Evolutionary conservation across 495 filamentous ascomycete species (phyloP).

Genomic region (Daldinia concentrica): DNA sequence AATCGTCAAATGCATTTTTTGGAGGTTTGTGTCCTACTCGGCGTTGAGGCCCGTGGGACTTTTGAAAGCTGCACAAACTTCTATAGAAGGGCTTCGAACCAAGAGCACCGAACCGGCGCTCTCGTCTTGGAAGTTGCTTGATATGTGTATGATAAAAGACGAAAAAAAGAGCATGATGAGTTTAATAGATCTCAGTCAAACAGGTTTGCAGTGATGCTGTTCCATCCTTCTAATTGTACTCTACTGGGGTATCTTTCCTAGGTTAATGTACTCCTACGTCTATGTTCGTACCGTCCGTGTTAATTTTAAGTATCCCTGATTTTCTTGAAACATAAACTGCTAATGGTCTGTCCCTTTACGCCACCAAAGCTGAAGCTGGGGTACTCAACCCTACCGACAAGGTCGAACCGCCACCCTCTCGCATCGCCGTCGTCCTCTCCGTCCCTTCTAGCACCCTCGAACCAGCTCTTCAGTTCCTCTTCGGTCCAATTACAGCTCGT

Average conservation of each 20-base stretch:
- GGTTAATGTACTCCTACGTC: background rate
- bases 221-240: background rate
- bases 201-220: constrained; percentile 6
- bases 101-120: background rate
- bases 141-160: constrained; percentile 40
- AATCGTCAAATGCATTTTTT: constrained; percentile 34
- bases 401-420: constrained; percentile 44
- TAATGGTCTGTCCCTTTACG: constrained; percentile 83
- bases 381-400: constrained; percentile 77
- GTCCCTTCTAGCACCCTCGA: constrained; percentile 54
- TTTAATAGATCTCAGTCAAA: constrained; percentile 42
- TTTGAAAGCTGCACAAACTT: constrained; percentile 27
- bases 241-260: background rate
- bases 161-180: constrained; percentile 35
- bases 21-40: constrained; percentile 35
- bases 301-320: constrained; percentile 11
- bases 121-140: constrained; percentile 16
- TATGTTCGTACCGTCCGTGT: background rate
- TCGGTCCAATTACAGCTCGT: constrained; percentile 99
- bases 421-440: constrained; percentile 10
- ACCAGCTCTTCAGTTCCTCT: constrained; percentile 81
- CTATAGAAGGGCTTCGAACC: constrained; percentile 23
- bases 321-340: constrained; percentile 78
- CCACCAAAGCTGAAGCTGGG: constrained; percentile 87
- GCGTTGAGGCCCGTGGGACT: constrained; percentile 19